A percentile compares a stretch with the other conserved stretches of the same genome.
Conservation (phyloP, 164 flowering plant species). For the Aristolochia fimbriata region DNA sequence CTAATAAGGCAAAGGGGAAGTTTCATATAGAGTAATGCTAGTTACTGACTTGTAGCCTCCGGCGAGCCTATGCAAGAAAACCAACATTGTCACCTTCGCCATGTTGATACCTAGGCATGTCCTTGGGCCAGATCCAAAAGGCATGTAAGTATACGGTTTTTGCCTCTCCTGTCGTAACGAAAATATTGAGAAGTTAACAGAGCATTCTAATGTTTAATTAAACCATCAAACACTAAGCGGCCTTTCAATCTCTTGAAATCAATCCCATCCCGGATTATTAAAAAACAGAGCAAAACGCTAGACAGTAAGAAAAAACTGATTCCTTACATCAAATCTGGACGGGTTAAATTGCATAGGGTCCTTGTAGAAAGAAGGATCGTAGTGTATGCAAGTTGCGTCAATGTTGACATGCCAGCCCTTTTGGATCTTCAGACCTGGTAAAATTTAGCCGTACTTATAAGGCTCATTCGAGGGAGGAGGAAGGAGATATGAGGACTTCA, state of each 20-base stretch:
- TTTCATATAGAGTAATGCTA: neutral
- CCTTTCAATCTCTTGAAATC: no score
- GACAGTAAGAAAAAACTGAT: no score
- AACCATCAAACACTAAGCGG: no score
- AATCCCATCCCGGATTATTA: no score
- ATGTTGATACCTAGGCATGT: conserved; percentile 39
- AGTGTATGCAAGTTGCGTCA: conserved; percentile 47
- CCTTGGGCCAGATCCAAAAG: conserved; percentile 49
- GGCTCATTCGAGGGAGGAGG: no score
- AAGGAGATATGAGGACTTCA: no score
- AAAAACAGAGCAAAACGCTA: no score
- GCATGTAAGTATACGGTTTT: conserved; percentile 43
- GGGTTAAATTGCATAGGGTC: conserved; percentile 24
- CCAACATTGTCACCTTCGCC: conserved; percentile 39
- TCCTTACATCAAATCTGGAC: conserved; percentile 9
- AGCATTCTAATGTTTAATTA: no score
- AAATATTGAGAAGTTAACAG: neutral
- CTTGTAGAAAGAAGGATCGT: conserved; percentile 34
- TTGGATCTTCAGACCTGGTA: conserved; percentile 37
- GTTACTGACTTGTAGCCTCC: conserved; percentile 31
- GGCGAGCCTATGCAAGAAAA: conserved; percentile 40
- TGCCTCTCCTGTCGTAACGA: conserved; percentile 22
- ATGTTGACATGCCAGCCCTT: conserved; percentile 61
- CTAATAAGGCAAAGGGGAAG: neutral
- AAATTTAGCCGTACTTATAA: neutral